These are phyloP conservation scores for Pisolithus thermaeus DNA, from an alignment of 1,284 basidiomycete species.

Conservation along the genomic window DNA sequence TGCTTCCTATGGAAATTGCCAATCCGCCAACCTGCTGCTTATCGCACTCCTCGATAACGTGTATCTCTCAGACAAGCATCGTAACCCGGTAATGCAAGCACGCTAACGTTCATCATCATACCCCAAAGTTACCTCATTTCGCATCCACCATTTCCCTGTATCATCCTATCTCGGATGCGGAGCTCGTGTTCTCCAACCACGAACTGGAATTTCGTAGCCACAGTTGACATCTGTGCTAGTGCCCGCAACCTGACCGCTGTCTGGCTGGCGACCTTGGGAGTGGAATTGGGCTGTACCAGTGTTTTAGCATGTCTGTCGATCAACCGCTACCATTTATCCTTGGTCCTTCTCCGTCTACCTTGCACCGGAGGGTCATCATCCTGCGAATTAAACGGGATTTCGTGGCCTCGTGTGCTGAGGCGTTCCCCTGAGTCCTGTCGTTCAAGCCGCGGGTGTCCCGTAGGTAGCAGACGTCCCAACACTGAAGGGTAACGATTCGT, in stretches of 20 bases:
- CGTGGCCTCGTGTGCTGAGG: conserved; percentile 19
- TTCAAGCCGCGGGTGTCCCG: conserved; percentile 28
- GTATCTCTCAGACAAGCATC: too few relatives aligned
- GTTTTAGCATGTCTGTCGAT: too few relatives aligned
- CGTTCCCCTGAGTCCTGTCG: conserved; percentile 17
- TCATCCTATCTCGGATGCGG: conserved; percentile 26
- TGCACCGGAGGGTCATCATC: too few relatives aligned
- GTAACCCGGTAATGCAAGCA: conserved; percentile 26
- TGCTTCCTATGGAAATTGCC: too few relatives aligned
- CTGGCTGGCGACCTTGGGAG: background rate
- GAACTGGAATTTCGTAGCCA: conserved; percentile 19
- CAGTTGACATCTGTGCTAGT: conserved; percentile 12
- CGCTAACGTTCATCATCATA: conserved; percentile 23
- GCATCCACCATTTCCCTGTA: conserved; percentile 27
- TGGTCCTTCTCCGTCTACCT: too few relatives aligned
- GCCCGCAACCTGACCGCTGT: conserved; percentile 10
- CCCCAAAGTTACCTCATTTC: conserved; percentile 15
- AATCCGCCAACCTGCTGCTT: too few relatives aligned
- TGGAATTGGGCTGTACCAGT: too few relatives aligned
- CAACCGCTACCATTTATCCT: too few relatives aligned
- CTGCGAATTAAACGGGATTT: background rate
- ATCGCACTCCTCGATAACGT: conserved; percentile 11
- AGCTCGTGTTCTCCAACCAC: conserved; percentile 10
- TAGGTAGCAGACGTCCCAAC: conserved; percentile 18
- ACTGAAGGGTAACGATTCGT: background rate